phyloP scores from a whole-genome alignment of 2,329 filamentous ascomycete genomes.

The Plenodomus tracheiphilus region DNA sequence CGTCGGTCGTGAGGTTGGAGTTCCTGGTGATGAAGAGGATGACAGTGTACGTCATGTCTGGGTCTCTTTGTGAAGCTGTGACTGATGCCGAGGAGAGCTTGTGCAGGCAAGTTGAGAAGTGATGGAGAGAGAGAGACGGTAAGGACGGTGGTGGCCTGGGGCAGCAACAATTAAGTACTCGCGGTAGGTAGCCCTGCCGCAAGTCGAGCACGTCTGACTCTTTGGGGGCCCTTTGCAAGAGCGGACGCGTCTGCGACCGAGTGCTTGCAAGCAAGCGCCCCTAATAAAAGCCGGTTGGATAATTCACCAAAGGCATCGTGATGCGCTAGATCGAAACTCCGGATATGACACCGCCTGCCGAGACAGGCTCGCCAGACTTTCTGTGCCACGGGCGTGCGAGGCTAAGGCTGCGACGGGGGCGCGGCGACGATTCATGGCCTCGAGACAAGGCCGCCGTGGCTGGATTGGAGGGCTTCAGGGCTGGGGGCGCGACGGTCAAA shows the following conservation, averaged over 20 bases:
- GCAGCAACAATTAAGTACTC: too few relatives aligned
- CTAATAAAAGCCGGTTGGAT: constrained; percentile 1
- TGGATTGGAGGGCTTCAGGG: constrained; percentile 1
- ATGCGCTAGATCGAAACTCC: constrained; percentile 10
- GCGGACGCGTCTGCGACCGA: neutral
- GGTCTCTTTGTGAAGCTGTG: neutral
- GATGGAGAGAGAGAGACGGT: neutral
- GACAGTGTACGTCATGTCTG: constrained; percentile 29
- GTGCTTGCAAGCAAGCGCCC: constrained; percentile 3
- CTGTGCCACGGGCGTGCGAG: neutral
- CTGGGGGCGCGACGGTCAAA: constrained; percentile 1
- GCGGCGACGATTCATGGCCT: neutral
- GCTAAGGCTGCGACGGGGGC: constrained; percentile 1
- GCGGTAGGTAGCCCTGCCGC: too few relatives aligned
- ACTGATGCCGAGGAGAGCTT: neutral
- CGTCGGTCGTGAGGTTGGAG: constrained; percentile 20
- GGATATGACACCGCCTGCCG: constrained; percentile 4
- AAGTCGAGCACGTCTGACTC: neutral
- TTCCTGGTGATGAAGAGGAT: constrained; percentile 32
- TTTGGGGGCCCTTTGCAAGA: neutral
- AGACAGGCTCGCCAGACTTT: constrained; percentile 12
- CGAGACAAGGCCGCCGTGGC: constrained; percentile 1
- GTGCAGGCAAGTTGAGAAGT: neutral
- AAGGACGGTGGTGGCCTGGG: neutral
- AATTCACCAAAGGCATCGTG: constrained; percentile 5